Base-by-base conservation (phyloP, 2,329 filamentous ascomycete species). In the Piedraia hortae region DNA sequence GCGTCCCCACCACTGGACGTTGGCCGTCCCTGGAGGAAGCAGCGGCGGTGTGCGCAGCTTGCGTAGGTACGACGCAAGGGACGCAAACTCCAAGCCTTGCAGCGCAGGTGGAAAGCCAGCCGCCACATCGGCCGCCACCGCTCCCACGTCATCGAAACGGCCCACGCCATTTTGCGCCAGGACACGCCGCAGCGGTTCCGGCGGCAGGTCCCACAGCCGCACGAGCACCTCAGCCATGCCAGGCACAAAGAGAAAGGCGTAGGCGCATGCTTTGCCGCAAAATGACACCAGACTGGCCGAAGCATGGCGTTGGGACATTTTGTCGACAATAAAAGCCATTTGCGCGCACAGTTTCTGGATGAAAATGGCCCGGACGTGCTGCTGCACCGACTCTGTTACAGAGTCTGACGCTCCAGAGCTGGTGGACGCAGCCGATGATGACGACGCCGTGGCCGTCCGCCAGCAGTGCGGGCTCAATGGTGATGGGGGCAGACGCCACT, bases 211-310 rank as follows among this genome's bases (percentile, higher is more conserved):
- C 78, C 80, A 90, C 4, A 90, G 50, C 9, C 77, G 63, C 12
- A 82, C 62, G 21, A 90, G 53, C 22, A 89, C 62, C 37, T 89
- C 77, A 5, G 75, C 71, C 24, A 89, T 62, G 4, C 75, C 75
- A 0, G 77, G 75, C 13, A 74, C 80, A 37, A 89, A 91, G 47
- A 82, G 85, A 45, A 89, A 90, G 14, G 75, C 78, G 43, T 88
- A 90, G 2, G 80, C 78, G 37, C 73, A 82, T 3, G 77, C 74
- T 45, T 85, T 88, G 27, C 75, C 80, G 24, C 74, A 77, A 41
- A 90, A 90, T 14, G 71, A 70, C 26, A 90, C 73, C 12, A 53
- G 31, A 31, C 53, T 54, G 18, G 62, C 61, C 17, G 63, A 59
- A 6, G 64, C 62, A 36, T 77, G 70, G 21, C 74, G 62, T 35